These are phyloP conservation scores for Podila minutissima DNA, from an alignment of 192 early-diverging fungal species.

Conservation along the genomic window DNA sequence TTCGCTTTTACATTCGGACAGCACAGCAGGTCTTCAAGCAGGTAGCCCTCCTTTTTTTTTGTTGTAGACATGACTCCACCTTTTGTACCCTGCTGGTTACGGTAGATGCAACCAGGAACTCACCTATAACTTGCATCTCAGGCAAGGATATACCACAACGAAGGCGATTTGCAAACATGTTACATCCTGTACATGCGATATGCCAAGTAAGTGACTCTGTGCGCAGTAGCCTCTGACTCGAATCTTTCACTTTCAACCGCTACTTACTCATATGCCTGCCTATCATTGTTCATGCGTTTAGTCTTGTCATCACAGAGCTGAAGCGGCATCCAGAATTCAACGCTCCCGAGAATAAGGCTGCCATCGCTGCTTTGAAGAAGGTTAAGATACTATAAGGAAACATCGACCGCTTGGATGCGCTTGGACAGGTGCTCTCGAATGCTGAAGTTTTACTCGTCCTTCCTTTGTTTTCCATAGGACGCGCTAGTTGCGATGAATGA, in stretches of 20 bases:
- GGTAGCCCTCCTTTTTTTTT: constrained; percentile 17
- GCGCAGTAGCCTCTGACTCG: no score
- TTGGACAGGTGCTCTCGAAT: not conserved
- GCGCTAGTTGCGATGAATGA: constrained; percentile 63
- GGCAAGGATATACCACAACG: constrained; percentile 64
- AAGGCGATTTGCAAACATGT: constrained; percentile 72
- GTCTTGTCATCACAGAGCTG: constrained; percentile 67
- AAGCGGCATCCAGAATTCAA: constrained; percentile 66
- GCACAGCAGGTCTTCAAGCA: constrained; percentile 58
- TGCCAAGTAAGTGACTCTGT: constrained; percentile 53
- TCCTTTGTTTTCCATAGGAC: constrained; percentile 23
- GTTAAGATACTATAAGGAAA: not conserved
- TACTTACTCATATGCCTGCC: not conserved
- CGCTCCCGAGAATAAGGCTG: constrained; percentile 54
- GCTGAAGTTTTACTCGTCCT: no score
- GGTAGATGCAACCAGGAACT: not conserved
- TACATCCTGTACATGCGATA: constrained; percentile 80
- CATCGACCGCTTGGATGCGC: not conserved
- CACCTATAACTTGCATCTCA: not conserved
- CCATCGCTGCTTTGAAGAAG: not conserved
- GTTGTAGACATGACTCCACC: not conserved
- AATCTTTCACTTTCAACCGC: no score
- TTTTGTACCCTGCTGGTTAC: no score
- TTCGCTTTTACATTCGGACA: constrained; percentile 59
- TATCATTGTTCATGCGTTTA: constrained; percentile 16